Percentiles rank a stretch among this genome's conserved stretches.
phyloP scores from a whole-genome alignment of 805 yeast genomes.

The Teunomyces funiuensis region DNA sequence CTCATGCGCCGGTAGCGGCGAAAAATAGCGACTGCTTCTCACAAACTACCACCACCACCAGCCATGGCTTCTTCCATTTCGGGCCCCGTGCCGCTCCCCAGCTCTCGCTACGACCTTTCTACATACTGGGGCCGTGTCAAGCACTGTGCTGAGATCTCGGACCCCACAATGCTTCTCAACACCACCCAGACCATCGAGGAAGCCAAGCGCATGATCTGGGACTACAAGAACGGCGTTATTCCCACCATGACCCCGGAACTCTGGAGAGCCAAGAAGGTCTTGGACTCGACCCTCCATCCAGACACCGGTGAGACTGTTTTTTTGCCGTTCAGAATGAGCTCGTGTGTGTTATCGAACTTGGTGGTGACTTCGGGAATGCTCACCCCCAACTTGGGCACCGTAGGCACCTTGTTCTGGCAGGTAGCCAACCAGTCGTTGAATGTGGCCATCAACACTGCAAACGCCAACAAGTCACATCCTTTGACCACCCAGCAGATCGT shows the following conservation, averaged over 20 bases:
- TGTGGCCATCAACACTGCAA: slow-evolving; percentile 95
- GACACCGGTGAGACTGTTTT: slow-evolving; percentile 93
- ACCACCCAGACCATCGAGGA: slow-evolving; percentile 59
- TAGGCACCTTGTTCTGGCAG: slow-evolving; percentile 96
- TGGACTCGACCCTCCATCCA: slow-evolving; percentile 94
- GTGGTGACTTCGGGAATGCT: slow-evolving; percentile 98
- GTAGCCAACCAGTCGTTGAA: slow-evolving; percentile 94
- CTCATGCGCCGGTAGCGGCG: background rate
- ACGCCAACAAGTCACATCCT: slow-evolving; percentile 94
- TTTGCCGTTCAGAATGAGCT: slow-evolving; percentile 95
- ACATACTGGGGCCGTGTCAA: slow-evolving; percentile 93
- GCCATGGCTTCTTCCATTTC: slow-evolving; percentile 85
- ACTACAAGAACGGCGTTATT: slow-evolving; percentile 68
- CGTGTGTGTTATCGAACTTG: slow-evolving; percentile 88
- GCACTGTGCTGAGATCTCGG: slow-evolving; percentile 91
- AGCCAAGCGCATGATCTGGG: slow-evolving; percentile 67
- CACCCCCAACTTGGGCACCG: slow-evolving; percentile 87
- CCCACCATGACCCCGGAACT: slow-evolving; percentile 71
- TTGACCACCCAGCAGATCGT: slow-evolving; percentile 74
- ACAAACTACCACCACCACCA: background rate
- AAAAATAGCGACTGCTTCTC: background rate
- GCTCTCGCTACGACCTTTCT: slow-evolving; percentile 71
- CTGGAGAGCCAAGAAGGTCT: slow-evolving; percentile 83
- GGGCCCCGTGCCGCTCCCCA: slow-evolving; percentile 79
- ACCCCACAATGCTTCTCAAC: slow-evolving; percentile 84